These are phyloP conservation scores for Quercus berberidifolia DNA, from an alignment of 306 rosid genomes.

Conservation along the genomic window DNA sequence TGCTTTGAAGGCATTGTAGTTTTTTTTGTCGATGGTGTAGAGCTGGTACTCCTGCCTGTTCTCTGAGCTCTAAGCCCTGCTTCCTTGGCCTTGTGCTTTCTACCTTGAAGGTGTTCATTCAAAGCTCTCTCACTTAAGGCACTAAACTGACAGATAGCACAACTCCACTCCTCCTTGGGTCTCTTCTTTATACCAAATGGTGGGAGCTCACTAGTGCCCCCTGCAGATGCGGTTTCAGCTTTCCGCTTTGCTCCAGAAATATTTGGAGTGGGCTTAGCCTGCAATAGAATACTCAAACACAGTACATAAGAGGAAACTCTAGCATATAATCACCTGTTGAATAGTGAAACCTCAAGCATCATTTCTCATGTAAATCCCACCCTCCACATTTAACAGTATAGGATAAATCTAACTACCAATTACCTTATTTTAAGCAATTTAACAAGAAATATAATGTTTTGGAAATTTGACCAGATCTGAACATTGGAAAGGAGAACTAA, in stretches of 20 bases:
- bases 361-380: neutral
- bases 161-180: slow-evolving; percentile 54
- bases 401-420: neutral
- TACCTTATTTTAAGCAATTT: neutral
- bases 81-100: slow-evolving; percentile 61
- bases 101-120: slow-evolving; percentile 51
- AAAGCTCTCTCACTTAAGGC: slow-evolving; percentile 31
- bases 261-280: slow-evolving; percentile 54
- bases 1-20: slow-evolving; percentile 7
- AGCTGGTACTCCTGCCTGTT: slow-evolving; percentile 5
- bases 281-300: slow-evolving; percentile 32
- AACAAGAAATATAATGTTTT: neutral
- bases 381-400: neutral
- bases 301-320: neutral
- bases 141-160: slow-evolving; percentile 49
- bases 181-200: slow-evolving; percentile 34
- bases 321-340: neutral
- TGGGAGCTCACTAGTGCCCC: neutral
- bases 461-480: neutral
- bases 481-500: neutral
- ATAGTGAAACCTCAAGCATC: slow-evolving; percentile 17
- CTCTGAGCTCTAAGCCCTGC: slow-evolving; percentile 15
- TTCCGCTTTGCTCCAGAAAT: slow-evolving; percentile 38
- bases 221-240: slow-evolving; percentile 12
- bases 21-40: slow-evolving; percentile 8